Conservation (phyloP, 345 rosid genomes). For the Nephelium lappaceum region DNA sequence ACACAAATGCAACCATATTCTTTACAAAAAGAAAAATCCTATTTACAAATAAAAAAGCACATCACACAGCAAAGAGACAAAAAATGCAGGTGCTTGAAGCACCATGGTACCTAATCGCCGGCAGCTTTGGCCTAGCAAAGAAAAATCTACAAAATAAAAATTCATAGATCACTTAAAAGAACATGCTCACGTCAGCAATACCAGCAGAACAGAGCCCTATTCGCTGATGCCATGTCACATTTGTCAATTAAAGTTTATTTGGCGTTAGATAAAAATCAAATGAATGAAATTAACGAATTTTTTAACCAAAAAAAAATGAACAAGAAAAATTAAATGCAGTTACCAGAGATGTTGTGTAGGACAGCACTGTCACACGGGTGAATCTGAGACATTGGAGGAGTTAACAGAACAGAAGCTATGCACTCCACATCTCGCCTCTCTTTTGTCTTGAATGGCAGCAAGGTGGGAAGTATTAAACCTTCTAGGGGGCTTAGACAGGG, state of each 20-base stretch:
- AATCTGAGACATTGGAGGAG: background rate
- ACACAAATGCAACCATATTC: no score
- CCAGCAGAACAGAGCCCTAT: no score
- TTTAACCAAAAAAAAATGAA: background rate
- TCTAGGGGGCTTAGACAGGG: no score
- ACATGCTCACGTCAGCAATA: background rate
- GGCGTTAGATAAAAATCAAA: background rate
- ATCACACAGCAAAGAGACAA: background rate
- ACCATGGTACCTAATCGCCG: conserved; percentile 1
- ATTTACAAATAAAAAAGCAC: background rate
- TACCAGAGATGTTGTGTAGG: background rate
- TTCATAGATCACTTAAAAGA: background rate
- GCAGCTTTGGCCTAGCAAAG: background rate
- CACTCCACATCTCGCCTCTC: no score
- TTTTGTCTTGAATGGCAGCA: no score
- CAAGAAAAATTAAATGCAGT: background rate
- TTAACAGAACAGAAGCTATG: background rate
- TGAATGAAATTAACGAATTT: background rate
- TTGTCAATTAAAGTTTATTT: background rate
- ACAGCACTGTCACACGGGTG: background rate
- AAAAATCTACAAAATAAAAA: background rate
- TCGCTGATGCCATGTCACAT: background rate
- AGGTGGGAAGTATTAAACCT: no score
- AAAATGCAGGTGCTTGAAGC: background rate
- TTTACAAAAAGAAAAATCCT: no score